Evolutionary conservation across 2,329 filamentous ascomycete genomes (phyloP).

Genomic region (Trichoderma simmonsii): DNA sequence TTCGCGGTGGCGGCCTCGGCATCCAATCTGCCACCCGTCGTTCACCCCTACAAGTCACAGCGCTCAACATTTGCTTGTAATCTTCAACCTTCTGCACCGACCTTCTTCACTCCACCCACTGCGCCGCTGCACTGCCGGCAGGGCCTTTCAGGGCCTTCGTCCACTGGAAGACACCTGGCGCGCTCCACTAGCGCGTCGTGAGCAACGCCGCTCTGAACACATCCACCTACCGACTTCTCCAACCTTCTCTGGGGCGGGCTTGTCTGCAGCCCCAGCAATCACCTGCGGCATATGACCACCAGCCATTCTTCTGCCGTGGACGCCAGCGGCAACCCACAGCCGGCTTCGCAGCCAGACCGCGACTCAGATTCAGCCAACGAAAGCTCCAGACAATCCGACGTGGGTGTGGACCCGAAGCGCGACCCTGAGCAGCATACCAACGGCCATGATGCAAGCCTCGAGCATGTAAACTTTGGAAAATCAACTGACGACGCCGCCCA

Average conservation of each 20-base stretch:
- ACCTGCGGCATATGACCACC: constrained; percentile 20
- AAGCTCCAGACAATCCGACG: constrained; percentile 11
- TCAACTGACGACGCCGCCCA: not conserved
- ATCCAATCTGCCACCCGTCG: constrained; percentile 6
- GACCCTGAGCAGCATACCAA: constrained; percentile 6
- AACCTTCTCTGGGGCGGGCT: constrained; percentile 12
- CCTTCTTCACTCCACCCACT: not conserved
- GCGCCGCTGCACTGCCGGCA: constrained; percentile 9
- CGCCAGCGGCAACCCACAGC: constrained; percentile 16
- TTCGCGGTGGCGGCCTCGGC: constrained; percentile 7
- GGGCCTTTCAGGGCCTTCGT: constrained; percentile 8
- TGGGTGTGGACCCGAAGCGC: constrained; percentile 13
- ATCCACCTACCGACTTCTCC: not conserved
- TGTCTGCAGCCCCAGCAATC: constrained; percentile 1
- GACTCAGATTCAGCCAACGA: constrained; percentile 16
- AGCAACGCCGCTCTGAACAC: constrained; percentile 2
- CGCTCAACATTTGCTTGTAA: not conserved
- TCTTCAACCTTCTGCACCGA: not conserved
- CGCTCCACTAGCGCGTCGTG: constrained; percentile 13
- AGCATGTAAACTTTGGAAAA: not conserved
- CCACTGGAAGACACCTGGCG: constrained; percentile 13
- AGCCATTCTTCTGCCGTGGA: constrained; percentile 19
- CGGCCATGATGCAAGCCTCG: constrained; percentile 8
- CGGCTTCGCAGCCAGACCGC: constrained; percentile 12
- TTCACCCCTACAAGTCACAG: not conserved